Base-by-base conservation (phyloP, 306 rosid species). In the Lupinus albus region DNA sequence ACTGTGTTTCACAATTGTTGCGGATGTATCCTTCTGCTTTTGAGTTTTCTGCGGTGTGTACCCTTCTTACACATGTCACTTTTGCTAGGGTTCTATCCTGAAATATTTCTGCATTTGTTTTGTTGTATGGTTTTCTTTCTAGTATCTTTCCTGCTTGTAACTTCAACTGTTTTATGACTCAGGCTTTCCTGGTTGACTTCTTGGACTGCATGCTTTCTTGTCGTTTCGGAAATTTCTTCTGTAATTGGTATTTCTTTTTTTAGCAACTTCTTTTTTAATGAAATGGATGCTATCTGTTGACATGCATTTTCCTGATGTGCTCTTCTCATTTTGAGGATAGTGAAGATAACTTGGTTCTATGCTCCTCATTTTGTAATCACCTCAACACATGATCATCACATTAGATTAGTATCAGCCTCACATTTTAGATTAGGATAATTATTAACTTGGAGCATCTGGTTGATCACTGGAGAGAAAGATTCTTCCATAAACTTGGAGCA, bases 11-110 rank as follows among this genome's bases (percentile, higher is more conserved):
- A 46, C 99, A 93, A 83, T 68, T 93, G 74, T 32, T 88, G 83
- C 94, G 97, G 81, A 90, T 90, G 87, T 93, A 93, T 84, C 99
- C 99, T 45, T 85, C 67, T 70, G 96, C 99, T 61, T 93, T 93
- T 76, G 92, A 93, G 82, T 93, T 93, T 75, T 90, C 99, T 72
- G 82, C 90, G 73, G 99, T 90, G 86, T 51, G 87, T 61, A 68
- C 55, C 68, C 66, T 44, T 70, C 75, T 70, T 52, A 20, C 68
- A 35, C n/a, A 15, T 39, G 7, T 71, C 30, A 69, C 16, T 60
- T 21, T 17, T 25, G 38, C 53, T 5, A 36, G 9, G 15, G 14
- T 46, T 36, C 1, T 63, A 18, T 14, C 57, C 48, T 46, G n/a
- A 32, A 17, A 58, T 46, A 30, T 35, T 67, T 70, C 48, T 30